Evolutionary conservation across 495 filamentous ascomycete genomes (phyloP).

Genomic region (Penicillium steckii): DNA sequence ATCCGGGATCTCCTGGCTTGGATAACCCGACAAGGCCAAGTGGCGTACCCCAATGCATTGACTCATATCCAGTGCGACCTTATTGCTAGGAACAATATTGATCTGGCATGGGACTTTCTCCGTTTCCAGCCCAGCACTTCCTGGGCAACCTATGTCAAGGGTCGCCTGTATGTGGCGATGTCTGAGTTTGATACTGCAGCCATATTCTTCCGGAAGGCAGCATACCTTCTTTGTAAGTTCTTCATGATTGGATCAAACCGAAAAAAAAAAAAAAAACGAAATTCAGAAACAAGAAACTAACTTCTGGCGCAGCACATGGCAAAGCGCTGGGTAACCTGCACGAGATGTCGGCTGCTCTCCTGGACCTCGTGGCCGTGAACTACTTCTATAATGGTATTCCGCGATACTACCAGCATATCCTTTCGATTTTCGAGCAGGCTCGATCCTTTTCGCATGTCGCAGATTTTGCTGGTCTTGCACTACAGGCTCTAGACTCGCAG

Average conservation of each 20-base stretch:
- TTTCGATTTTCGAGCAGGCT: conserved; percentile 73
- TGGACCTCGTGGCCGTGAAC: conserved; percentile 69
- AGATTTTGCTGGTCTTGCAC: conserved; percentile 77
- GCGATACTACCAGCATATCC: conserved; percentile 83
- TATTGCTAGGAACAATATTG: conserved; percentile 64
- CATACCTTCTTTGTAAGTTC: conserved; percentile 74
- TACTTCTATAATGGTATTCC: conserved; percentile 74
- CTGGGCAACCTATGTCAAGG: conserved; percentile 86
- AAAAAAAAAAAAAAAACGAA: no score
- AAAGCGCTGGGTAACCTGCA: conserved; percentile 47
- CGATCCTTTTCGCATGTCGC: conserved; percentile 74
- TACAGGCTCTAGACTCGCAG: conserved; percentile 59
- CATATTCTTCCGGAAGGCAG: conserved; percentile 76
- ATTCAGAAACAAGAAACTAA: conserved; percentile 7
- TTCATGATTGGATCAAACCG: background rate
- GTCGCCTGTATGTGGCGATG: conserved; percentile 71
- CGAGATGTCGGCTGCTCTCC: conserved; percentile 56
- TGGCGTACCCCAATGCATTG: conserved; percentile 46
- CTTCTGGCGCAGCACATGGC: conserved; percentile 31
- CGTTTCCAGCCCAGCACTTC: conserved; percentile 61
- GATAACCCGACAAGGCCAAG: conserved; percentile 44
- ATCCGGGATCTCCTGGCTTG: conserved; percentile 51
- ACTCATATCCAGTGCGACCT: conserved; percentile 68
- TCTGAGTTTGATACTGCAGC: conserved; percentile 72
- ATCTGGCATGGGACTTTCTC: conserved; percentile 73